Evolutionary conservation across 140 eudicot genomes (phyloP).

Genomic region (Senecio squalidus): DNA sequence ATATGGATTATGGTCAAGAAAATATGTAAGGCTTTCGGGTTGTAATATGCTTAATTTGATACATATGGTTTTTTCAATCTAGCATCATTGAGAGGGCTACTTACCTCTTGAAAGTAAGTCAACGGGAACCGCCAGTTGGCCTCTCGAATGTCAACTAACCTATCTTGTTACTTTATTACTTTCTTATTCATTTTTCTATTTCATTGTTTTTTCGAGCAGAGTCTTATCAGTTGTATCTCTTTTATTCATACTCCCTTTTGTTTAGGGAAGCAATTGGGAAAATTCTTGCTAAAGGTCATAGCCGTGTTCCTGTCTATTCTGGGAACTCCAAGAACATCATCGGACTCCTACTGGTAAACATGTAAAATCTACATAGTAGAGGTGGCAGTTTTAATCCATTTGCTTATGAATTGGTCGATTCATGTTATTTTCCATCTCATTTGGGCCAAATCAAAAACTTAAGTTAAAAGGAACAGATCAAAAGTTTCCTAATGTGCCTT

Average conservation of each 20-base stretch:
- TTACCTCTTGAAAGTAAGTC: not conserved
- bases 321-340: constrained; percentile 81
- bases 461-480: not conserved
- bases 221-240: too few relatives aligned
- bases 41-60: too few relatives aligned
- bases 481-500: not conserved
- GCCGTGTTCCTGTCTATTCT: constrained; percentile 90
- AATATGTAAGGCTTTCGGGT: too few relatives aligned
- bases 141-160: not conserved
- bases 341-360: constrained; percentile 85
- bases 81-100: not conserved
- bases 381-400: not conserved
- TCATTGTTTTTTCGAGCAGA: too few relatives aligned
- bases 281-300: constrained; percentile 96
- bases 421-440: not conserved
- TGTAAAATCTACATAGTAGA: constrained; percentile 6
- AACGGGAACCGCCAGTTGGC: not conserved
- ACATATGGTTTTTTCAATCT: too few relatives aligned
- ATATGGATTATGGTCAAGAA: not conserved
- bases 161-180: too few relatives aligned
- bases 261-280: constrained; percentile 93
- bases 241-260: not conserved
- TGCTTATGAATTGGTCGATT: not conserved
- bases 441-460: not conserved
- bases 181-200: too few relatives aligned